Evolutionary conservation across 768 basidiomycete species (phyloP), one percentile per base, ranked within the genome.

Genomic region (Dictyophora rubrovolvata): DNA sequence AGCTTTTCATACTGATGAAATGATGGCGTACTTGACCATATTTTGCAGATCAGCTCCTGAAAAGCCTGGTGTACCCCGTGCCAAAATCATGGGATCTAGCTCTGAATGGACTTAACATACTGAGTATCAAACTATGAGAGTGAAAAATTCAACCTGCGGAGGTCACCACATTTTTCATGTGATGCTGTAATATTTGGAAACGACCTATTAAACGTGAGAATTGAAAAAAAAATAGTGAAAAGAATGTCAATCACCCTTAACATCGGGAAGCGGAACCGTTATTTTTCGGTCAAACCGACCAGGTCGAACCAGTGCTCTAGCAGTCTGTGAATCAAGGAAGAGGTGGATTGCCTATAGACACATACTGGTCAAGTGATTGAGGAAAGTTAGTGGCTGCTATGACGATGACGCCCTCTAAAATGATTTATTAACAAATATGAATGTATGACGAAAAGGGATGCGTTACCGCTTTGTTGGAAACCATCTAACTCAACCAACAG

Each of bases 301-400:
- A 23, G 96, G 96, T 65, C 96, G 87, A 46, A 95, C 86, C 61
- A 99, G 82, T 14, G 96, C 96, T 63, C 92, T 94, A 62, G 56
- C 21, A 33, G 55, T 22, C 48, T 33, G 63, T 54, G 37, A 62
- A 51, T 53, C 33, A 28, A 48, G 55, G 63, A 58, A 60, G 54
- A 36, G 52, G 35, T 54, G 49, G 34, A 42, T 36, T 17, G 16
- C n/a, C 61, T 12, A 55, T 47, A 33, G 59, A 33, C 47, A 77
- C 85, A 69, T 62, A 91, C 89, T 83, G 85, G 69, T 99, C 96
- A 62, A 99, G 76, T 55, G 86, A 86, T 67, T 97, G 84, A 1
- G 95, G 95, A 71, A 98, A 96, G 72, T 99, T 99, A 54, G 96
- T 99, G n/a, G 87, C 91, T 34, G 89, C 94, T 60, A 97, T 91